Conservation (phyloP, 805 yeast genomes). For the Suhomyces tanzawaensis region DNA sequence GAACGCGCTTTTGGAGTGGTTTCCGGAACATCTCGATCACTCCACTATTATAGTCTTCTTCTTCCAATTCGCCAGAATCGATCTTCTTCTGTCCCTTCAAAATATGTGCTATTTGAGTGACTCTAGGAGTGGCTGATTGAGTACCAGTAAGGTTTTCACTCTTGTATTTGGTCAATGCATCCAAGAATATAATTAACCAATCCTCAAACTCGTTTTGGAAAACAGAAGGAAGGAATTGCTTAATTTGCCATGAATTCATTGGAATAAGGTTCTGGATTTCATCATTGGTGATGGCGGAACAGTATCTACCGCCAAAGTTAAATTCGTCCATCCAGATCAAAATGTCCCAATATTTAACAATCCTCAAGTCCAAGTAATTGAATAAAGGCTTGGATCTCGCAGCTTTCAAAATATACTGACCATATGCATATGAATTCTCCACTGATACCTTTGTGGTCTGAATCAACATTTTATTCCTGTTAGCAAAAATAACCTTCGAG, state of each 20-base stretch:
- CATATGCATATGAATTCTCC: constrained; percentile 86
- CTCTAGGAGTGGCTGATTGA: constrained; percentile 51
- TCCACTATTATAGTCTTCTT: constrained; percentile 38
- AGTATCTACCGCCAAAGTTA: constrained; percentile 76
- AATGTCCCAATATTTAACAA: constrained; percentile 86
- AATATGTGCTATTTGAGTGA: constrained; percentile 64
- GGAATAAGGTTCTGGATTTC: constrained; percentile 48
- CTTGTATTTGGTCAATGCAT: constrained; percentile 60
- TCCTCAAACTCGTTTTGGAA: constrained; percentile 82
- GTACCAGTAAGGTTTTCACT: constrained; percentile 36
- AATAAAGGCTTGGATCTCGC: constrained; percentile 79
- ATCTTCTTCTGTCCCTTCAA: constrained; percentile 42
- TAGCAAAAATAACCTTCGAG: constrained; percentile 76
- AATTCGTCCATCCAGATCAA: constrained; percentile 92
- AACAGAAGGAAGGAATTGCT: constrained; percentile 67
- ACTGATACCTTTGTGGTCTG: constrained; percentile 75
- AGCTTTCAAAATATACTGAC: constrained; percentile 76
- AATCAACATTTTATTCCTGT: constrained; percentile 68
- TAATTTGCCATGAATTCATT: constrained; percentile 74
- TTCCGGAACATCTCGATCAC: constrained; percentile 57
- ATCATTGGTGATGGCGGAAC: constrained; percentile 43
- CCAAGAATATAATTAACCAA: constrained; percentile 78
- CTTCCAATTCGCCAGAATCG: constrained; percentile 33
- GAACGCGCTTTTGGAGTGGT: constrained; percentile 65
- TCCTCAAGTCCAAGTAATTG: constrained; percentile 71